Percentiles rank a stretch among this genome's conserved stretches.
Conservation (phyloP, 495 filamentous ascomycete species). For the Penicillium goetzii region DNA sequence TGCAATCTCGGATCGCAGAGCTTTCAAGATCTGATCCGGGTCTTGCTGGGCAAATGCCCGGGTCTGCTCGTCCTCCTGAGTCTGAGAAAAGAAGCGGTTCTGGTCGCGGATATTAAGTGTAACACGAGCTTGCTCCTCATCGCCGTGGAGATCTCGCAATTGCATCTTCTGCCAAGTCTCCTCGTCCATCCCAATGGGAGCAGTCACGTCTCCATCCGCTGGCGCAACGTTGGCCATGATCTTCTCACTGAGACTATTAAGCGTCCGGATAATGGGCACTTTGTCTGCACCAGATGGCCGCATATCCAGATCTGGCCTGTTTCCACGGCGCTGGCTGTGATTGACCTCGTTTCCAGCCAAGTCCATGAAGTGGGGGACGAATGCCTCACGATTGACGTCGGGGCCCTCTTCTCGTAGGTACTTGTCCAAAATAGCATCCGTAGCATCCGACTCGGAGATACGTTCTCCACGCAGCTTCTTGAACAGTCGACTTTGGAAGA, state of each 20-base stretch:
- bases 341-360: conserved; percentile 93
- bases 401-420: conserved; percentile 73
- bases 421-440: conserved; percentile 78
- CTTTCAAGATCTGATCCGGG: conserved; percentile 65
- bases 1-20: conserved; percentile 65
- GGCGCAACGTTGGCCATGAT: conserved; percentile 85
- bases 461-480: conserved; percentile 92
- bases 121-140: conserved; percentile 71
- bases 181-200: conserved; percentile 70
- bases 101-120: conserved; percentile 88
- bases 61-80: conserved; percentile 60
- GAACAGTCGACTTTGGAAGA: conserved; percentile 85
- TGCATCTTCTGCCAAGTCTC: conserved; percentile 72
- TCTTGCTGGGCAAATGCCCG: conserved; percentile 64
- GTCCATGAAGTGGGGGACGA: conserved; percentile 88
- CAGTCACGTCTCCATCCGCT: conserved; percentile 68
- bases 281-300: conserved; percentile 66
- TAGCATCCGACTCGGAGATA: conserved; percentile 70
- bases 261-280: conserved; percentile 77
- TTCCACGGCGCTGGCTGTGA: conserved; percentile 75
- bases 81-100: conserved; percentile 72
- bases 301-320: conserved; percentile 87
- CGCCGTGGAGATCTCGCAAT: conserved; percentile 80
- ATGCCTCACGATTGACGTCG: conserved; percentile 55
- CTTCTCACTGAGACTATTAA: conserved; percentile 88